Conservation (phyloP, 2,329 filamentous ascomycete species). For the Cryoendolithus antarcticus region DNA sequence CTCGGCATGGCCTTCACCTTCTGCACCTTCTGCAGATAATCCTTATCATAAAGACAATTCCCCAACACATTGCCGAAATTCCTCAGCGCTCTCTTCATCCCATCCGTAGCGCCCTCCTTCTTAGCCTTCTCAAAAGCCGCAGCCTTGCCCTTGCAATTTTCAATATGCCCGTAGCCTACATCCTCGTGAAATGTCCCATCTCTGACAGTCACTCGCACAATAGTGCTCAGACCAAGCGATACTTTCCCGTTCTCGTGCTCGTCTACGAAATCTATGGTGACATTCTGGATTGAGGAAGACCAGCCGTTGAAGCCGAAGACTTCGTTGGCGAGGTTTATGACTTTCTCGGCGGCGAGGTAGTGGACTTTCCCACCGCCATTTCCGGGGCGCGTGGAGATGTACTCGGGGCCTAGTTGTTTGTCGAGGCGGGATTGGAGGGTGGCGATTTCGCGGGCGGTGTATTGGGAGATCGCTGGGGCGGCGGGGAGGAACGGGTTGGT, state of each 20-base stretch:
- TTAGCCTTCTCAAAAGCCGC: slow-evolving; percentile 97
- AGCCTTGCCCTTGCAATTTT: slow-evolving; percentile 91
- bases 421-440: slow-evolving; percentile 77
- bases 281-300: slow-evolving; percentile 90
- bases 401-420: slow-evolving; percentile 90
- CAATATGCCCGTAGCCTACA: slow-evolving; percentile 90
- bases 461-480: slow-evolving; percentile 58
- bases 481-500: slow-evolving; percentile 72
- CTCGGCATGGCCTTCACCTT: slow-evolving; percentile 72
- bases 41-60: slow-evolving; percentile 98
- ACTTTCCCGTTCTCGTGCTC: slow-evolving; percentile 71
- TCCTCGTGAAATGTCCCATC: slow-evolving; percentile 96
- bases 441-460: slow-evolving; percentile 81
- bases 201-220: slow-evolving; percentile 76
- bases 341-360: slow-evolving; percentile 93
- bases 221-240: slow-evolving; percentile 75
- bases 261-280: slow-evolving; percentile 91
- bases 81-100: slow-evolving; percentile 73
- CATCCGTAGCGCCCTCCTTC: slow-evolving; percentile 95
- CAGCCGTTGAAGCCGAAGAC: slow-evolving; percentile 96
- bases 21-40: slow-evolving; percentile 75
- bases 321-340: slow-evolving; percentile 87
- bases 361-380: slow-evolving; percentile 77
- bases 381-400: slow-evolving; percentile 76
- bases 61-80: slow-evolving; percentile 94